A percentile compares a stretch with the other conserved stretches of the same genome.
Conservation (phyloP, 2,329 filamentous ascomycete species). For the Xylariales sp. region DNA sequence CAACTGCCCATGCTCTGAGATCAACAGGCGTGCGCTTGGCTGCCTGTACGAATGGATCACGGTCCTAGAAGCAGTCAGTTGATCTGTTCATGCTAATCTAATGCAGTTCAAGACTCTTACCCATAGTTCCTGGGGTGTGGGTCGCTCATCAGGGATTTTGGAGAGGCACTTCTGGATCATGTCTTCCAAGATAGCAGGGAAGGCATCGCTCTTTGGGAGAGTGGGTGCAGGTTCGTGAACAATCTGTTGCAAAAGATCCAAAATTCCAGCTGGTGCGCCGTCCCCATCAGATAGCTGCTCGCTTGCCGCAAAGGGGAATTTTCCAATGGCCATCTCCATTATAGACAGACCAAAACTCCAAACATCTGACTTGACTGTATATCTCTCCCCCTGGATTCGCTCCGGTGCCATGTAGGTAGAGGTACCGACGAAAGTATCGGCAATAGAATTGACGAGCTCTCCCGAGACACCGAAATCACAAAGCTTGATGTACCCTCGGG, state of each 20-base stretch:
- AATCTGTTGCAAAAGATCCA: conserved; percentile 94
- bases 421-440: conserved; percentile 96
- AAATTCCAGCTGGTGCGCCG: conserved; percentile 84
- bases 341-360: conserved; percentile 96
- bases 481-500: conserved; percentile 88
- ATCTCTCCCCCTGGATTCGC: conserved; percentile 92
- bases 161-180: conserved; percentile 95
- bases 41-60: conserved; percentile 90
- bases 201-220: conserved; percentile 94
- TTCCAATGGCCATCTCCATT: conserved; percentile 96
- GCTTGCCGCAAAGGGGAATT: conserved; percentile 85
- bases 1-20: conserved; percentile 86
- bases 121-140: conserved; percentile 89
- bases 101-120: no score
- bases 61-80: conserved; percentile 56
- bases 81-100: no score
- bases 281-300: conserved; percentile 68
- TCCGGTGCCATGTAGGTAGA: conserved; percentile 99
- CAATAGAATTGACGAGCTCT: conserved; percentile 95
- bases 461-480: conserved; percentile 99
- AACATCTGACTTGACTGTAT: conserved; percentile 97
- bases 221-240: conserved; percentile 92
- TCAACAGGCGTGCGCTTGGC: conserved; percentile 96
- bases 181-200: conserved; percentile 89
- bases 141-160: conserved; percentile 83